Evolutionary conservation across 2,329 filamentous ascomycete species (phyloP).

Genomic region (Claviceps spartinae): DNA sequence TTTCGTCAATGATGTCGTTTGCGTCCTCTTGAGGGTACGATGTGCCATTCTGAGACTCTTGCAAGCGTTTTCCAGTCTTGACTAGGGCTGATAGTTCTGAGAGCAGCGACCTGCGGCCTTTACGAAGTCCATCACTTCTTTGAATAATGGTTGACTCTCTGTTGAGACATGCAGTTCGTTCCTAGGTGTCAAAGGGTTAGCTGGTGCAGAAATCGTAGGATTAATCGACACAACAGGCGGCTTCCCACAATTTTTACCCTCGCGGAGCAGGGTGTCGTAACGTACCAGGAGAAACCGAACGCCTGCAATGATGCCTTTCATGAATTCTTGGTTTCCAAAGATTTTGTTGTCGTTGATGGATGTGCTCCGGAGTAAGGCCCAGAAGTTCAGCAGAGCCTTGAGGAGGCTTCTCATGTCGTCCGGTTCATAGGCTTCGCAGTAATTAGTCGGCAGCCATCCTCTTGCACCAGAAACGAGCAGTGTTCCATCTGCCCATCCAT

Average conservation of each 20-base stretch:
- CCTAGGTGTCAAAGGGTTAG: conserved; percentile 35
- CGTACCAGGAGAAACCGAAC: conserved; percentile 80
- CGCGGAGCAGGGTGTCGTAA: conserved; percentile 9
- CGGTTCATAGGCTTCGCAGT: conserved; percentile 90
- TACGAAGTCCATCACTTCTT: conserved; percentile 60
- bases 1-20: conserved; percentile 75
- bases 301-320: conserved; percentile 85
- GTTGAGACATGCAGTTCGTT: conserved; percentile 77
- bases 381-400: conserved; percentile 78
- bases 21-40: conserved; percentile 39
- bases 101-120: conserved; percentile 73
- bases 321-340: conserved; percentile 85
- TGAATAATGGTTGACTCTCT: conserved; percentile 66
- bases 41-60: conserved; percentile 50
- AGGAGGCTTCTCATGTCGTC: conserved; percentile 74
- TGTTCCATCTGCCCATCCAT: conserved; percentile 96
- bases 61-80: conserved; percentile 74
- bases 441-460: conserved; percentile 96
- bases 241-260: background rate
- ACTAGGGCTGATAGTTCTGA: conserved; percentile 83
- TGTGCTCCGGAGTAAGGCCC: conserved; percentile 75
- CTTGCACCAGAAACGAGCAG: conserved; percentile 71
- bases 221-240: background rate
- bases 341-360: conserved; percentile 62
- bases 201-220: background rate